Conservation (phyloP, 164 flowering plant species). For the Amborella trichopoda region DNA sequence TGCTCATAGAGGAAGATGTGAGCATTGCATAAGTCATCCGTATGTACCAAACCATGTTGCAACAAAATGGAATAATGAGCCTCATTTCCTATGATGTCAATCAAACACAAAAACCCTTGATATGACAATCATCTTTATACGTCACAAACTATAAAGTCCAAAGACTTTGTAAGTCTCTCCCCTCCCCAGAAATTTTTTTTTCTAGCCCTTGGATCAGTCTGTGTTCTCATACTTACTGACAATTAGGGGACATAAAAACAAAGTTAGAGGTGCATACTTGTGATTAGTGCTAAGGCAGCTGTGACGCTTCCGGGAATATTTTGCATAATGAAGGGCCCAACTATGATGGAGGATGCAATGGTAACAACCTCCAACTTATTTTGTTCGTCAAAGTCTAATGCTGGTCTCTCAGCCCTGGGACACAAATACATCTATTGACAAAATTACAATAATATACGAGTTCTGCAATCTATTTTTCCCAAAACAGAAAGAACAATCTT, state of each 20-base stretch:
- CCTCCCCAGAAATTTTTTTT: too few relatives aligned
- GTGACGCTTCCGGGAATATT: slow-evolving; percentile 18
- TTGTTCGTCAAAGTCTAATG: slow-evolving; percentile 25
- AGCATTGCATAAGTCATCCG: slow-evolving; percentile 61
- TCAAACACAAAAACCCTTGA: too few relatives aligned
- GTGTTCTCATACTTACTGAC: too few relatives aligned
- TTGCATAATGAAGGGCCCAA: slow-evolving; percentile 28
- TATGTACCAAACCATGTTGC: slow-evolving; percentile 61
- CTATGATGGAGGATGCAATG: slow-evolving; percentile 20
- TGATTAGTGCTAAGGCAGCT: slow-evolving; percentile 17
- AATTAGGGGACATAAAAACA: too few relatives aligned
- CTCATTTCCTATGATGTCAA: slow-evolving; percentile 72
- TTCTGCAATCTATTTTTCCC: too few relatives aligned
- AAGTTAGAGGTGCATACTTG: slow-evolving; percentile 9
- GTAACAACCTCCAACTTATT: slow-evolving; percentile 30
- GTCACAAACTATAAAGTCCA: background rate
- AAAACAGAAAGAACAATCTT: too few relatives aligned
- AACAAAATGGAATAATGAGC: slow-evolving; percentile 56
- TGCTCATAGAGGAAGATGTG: slow-evolving; percentile 61
- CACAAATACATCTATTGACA: too few relatives aligned
- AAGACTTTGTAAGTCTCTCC: too few relatives aligned
- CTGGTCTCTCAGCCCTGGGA: slow-evolving; percentile 37
- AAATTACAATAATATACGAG: too few relatives aligned
- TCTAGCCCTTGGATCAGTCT: background rate
- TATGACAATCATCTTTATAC: background rate